These are phyloP conservation scores for Cyphellophora europaea DNA, from an alignment of 2,329 filamentous ascomycete species.

Conservation along the genomic window DNA sequence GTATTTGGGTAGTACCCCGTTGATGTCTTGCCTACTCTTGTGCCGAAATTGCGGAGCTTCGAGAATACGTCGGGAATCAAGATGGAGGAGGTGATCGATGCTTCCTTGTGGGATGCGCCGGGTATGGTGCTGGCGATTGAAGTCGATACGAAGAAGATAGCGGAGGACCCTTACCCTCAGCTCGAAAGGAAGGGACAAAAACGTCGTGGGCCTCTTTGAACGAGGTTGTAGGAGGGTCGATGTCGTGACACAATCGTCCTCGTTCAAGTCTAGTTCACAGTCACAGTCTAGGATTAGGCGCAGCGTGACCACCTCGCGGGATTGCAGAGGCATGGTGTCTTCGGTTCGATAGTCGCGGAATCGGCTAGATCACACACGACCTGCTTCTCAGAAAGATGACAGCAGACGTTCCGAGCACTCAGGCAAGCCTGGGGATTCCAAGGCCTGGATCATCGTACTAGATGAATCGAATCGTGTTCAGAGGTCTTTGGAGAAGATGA, in stretches of 20 bases:
- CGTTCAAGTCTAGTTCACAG: conserved; percentile 1
- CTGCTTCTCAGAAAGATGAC: too few species aligned
- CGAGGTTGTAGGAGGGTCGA: too few species aligned
- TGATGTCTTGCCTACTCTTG: conserved; percentile 13
- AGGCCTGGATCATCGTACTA: too few species aligned
- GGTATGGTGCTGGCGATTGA: conserved; percentile 11
- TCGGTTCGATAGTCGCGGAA: too few species aligned
- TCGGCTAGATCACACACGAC: too few species aligned
- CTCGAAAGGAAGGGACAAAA: conserved; percentile 11
- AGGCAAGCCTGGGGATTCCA: too few species aligned
- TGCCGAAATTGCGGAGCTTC: conserved; percentile 13
- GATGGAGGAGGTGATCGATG: conserved; percentile 7
- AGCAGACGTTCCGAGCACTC: too few species aligned
- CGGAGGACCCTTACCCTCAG: conserved; percentile 14
- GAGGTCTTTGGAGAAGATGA: too few species aligned
- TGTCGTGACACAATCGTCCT: too few species aligned
- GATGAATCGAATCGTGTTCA: too few species aligned
- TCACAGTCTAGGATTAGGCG: conserved; percentile 12
- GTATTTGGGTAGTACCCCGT: conserved; percentile 10
- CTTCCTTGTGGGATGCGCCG: conserved; percentile 8
- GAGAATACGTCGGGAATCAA: conserved; percentile 11
- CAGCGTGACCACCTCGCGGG: conserved; percentile 13
- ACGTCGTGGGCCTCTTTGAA: neutral
- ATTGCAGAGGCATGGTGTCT: conserved; percentile 13
- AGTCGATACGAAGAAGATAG: conserved; percentile 10